Conservation (phyloP, 768 basidiomycete species). For the Termitomyces sp. region DNA sequence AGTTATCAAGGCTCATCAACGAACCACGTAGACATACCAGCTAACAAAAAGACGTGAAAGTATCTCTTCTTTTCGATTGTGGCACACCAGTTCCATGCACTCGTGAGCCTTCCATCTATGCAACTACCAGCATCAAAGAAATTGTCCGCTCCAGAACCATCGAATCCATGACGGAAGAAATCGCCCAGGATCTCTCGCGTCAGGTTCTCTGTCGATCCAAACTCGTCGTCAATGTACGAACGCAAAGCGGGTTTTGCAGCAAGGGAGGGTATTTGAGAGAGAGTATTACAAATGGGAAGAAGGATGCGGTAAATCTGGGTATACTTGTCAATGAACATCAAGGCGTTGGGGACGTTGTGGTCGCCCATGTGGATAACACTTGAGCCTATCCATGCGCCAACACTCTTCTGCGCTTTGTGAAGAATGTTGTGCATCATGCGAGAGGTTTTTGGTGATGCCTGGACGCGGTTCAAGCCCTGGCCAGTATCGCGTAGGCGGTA, state of each 20-base stretch:
- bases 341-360: slow-evolving; percentile 78
- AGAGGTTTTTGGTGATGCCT: slow-evolving; percentile 84
- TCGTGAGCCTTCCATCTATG: slow-evolving; percentile 83
- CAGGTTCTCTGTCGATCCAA: slow-evolving; percentile 69
- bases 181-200: slow-evolving; percentile 71
- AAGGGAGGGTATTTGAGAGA: slow-evolving; percentile 67
- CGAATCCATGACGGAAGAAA: slow-evolving; percentile 86
- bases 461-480: slow-evolving; percentile 88
- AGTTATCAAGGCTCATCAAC: not conserved
- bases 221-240: slow-evolving; percentile 80
- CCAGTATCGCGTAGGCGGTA: slow-evolving; percentile 88
- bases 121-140: slow-evolving; percentile 86
- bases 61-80: slow-evolving; percentile 82
- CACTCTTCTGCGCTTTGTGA: slow-evolving; percentile 75
- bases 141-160: slow-evolving; percentile 89
- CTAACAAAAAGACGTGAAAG: slow-evolving; percentile 74
- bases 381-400: slow-evolving; percentile 83
- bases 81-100: slow-evolving; percentile 93
- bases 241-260: slow-evolving; percentile 64
- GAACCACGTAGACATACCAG: slow-evolving; percentile 43
- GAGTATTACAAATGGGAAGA: slow-evolving; percentile 80
- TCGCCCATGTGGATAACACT: slow-evolving; percentile 91
- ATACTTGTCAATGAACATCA: slow-evolving; percentile 92
- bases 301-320: slow-evolving; percentile 90
- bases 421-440: slow-evolving; percentile 88